Conservation (phyloP, 2,329 filamentous ascomycete genomes). For the Microdochium nivale region DNA sequence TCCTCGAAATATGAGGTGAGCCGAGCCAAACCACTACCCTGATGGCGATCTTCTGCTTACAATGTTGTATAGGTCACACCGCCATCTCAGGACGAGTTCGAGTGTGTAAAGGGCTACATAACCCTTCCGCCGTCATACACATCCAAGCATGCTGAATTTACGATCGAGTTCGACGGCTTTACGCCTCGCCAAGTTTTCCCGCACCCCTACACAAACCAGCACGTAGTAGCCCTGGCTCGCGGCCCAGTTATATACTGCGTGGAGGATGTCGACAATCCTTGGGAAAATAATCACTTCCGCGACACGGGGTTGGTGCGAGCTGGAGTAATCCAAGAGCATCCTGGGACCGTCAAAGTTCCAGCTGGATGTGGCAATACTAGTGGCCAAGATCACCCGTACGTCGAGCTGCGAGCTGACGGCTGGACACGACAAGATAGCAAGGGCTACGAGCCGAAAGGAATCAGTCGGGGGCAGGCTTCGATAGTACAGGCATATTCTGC, state of each 20-base stretch:
- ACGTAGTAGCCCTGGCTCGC: conserved; percentile 42
- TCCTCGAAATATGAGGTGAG: conserved; percentile 13
- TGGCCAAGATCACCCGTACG: conserved; percentile 4
- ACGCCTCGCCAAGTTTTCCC: conserved; percentile 38
- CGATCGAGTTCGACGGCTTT: conserved; percentile 34
- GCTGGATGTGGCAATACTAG: neutral
- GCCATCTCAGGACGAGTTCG: conserved; percentile 13
- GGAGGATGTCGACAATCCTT: conserved; percentile 49
- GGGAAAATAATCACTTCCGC: conserved; percentile 48
- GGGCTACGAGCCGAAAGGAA: neutral
- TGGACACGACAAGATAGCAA: conserved; percentile 13
- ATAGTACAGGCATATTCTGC: conserved; percentile 11
- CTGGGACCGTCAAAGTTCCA: neutral
- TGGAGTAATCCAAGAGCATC: neutral
- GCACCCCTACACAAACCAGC: conserved; percentile 47
- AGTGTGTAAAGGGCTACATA: conserved; percentile 40
- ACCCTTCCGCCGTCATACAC: conserved; percentile 31
- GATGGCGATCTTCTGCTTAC: neutral
- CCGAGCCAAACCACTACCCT: neutral
- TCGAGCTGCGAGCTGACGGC: conserved; percentile 15
- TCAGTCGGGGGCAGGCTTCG: neutral
- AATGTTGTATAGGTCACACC: conserved; percentile 22
- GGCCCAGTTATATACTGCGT: conserved; percentile 53
- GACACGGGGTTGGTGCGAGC: conserved; percentile 8
- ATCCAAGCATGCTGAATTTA: conserved; percentile 28